phyloP scores from a whole-genome alignment of 257 asterid genomes.

The Paulownia fortunei region DNA sequence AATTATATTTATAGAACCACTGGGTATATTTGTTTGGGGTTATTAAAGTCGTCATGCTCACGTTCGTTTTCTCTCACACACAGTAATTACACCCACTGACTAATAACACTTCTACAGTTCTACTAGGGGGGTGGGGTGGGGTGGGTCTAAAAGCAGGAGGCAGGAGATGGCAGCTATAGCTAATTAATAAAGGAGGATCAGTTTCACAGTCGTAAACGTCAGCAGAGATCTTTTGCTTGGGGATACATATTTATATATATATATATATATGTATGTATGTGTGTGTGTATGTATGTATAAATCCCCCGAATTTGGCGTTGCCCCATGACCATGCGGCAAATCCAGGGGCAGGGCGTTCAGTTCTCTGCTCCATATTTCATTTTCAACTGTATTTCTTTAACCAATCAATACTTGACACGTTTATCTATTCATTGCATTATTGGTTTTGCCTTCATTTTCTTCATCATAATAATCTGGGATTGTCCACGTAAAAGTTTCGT shows the following conservation, averaged over 20 bases:
- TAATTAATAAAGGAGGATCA: slow-evolving; percentile 13
- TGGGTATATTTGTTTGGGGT: neutral
- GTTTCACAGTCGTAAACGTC: slow-evolving; percentile 19
- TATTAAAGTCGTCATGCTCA: neutral
- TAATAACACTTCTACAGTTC: neutral
- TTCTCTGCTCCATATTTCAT: neutral
- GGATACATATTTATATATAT: neutral
- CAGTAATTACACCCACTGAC: neutral
- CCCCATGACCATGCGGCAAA: neutral
- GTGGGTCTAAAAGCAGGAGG: neutral
- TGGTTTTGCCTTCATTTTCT: too few relatives aligned
- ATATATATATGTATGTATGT: neutral
- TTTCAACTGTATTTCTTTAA: neutral
- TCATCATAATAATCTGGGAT: too few relatives aligned
- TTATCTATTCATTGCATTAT: too few relatives aligned
- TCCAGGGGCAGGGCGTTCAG: neutral
- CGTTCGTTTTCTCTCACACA: slow-evolving; percentile 8
- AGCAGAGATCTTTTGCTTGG: slow-evolving; percentile 44
- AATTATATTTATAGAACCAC: too few relatives aligned
- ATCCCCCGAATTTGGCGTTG: slow-evolving; percentile 39
- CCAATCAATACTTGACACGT: slow-evolving; percentile 4
- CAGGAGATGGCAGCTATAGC: neutral
- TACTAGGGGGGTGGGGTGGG: neutral
- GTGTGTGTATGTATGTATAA: too few relatives aligned
- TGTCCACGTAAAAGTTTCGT: too few relatives aligned